Evolutionary conservation across 2,329 filamentous ascomycete species (phyloP).

Genomic region (Cladophialophora yegresii): DNA sequence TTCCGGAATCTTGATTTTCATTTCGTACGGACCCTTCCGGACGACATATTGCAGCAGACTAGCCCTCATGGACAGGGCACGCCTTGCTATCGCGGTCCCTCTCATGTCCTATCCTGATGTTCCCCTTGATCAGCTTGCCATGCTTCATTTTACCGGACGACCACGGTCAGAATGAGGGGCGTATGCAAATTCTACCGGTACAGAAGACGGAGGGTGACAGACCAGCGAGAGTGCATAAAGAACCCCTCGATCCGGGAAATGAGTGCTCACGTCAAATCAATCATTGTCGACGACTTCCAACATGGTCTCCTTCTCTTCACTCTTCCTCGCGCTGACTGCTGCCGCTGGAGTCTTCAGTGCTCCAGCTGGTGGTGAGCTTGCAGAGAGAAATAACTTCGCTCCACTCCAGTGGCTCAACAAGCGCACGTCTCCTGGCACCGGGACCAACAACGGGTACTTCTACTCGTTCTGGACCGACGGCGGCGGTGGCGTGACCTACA

Average conservation of each 20-base stretch:
- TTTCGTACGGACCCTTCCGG: background rate
- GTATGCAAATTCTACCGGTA: background rate
- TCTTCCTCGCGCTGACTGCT: slow-evolving; percentile 37
- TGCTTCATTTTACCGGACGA: slow-evolving; percentile 6
- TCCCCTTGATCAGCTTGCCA: background rate
- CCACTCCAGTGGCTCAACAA: slow-evolving; percentile 26
- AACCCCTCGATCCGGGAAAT: background rate
- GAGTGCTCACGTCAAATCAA: background rate
- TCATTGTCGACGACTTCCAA: background rate
- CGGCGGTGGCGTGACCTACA: slow-evolving; percentile 49
- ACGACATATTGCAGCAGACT: background rate
- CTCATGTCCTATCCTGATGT: background rate
- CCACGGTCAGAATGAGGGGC: background rate
- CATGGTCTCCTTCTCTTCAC: slow-evolving; percentile 39
- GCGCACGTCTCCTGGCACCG: slow-evolving; percentile 36
- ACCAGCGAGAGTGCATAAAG: background rate
- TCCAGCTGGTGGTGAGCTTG: slow-evolving; percentile 31
- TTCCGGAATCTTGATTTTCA: background rate
- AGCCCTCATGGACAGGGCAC: background rate
- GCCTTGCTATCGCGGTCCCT: background rate
- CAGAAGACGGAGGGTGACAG: background rate
- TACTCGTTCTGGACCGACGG: slow-evolving; percentile 56
- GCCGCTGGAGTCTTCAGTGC: slow-evolving; percentile 36
- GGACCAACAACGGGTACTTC: slow-evolving; percentile 50
- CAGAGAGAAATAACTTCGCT: slow-evolving; percentile 28